Conservation (phyloP, 78 protist genomes). For the Diacronema lutheri region DNA sequence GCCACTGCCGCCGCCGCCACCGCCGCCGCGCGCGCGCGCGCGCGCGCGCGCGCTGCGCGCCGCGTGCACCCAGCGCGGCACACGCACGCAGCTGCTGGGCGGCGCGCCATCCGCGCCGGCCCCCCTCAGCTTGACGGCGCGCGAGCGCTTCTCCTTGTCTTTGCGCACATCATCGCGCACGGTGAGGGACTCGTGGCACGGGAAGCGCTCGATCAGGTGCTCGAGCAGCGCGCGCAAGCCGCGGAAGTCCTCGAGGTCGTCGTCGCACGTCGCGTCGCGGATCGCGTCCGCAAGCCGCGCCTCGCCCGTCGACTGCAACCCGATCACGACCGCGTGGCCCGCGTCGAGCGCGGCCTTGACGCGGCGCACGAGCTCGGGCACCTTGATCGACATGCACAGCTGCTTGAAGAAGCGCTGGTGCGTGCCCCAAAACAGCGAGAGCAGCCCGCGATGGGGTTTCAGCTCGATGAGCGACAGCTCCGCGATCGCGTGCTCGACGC, state of each 20-base stretch:
- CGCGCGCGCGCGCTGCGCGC: too few relatives aligned
- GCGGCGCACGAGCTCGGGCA: background rate
- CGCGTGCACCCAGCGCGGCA: too few relatives aligned
- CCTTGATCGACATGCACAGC: constrained; percentile 30
- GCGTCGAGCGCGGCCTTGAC: background rate
- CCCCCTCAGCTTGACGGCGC: too few relatives aligned
- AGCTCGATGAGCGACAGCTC: too few relatives aligned
- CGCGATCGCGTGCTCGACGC: background rate
- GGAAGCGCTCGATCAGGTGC: background rate
- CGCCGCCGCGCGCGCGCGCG: too few relatives aligned
- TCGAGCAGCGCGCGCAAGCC: background rate
- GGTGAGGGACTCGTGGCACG: too few relatives aligned
- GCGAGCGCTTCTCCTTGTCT: too few relatives aligned
- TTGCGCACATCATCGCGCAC: too few relatives aligned
- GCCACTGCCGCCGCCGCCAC: too few relatives aligned
- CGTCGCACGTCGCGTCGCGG: background rate
- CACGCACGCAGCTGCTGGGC: too few relatives aligned
- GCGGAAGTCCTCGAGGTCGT: background rate
- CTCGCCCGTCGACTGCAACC: constrained; percentile 31
- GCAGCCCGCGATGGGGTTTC: too few relatives aligned
- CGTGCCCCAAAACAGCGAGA: background rate
- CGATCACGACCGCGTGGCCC: constrained; percentile 30
- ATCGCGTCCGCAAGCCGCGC: background rate
- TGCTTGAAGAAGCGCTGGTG: constrained; percentile 38
- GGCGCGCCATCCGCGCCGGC: too few relatives aligned